Base-by-base conservation (phyloP, 805 yeast genomes). In the Hanseniaspora pseudoguilliermondii region DNA sequence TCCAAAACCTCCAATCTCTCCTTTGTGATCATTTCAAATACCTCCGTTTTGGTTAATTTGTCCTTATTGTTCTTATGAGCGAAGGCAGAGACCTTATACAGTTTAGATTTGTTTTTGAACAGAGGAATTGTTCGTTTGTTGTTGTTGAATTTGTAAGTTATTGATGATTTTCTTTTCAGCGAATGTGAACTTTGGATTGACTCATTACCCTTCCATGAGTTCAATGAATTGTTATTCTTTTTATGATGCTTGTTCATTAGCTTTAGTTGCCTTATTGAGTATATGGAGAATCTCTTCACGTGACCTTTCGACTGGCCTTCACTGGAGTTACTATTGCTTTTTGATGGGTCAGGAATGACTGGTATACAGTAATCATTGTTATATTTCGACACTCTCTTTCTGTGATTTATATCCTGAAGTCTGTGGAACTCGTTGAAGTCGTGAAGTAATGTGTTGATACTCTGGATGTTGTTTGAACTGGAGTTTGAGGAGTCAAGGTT, bases 391-490 rank as follows among this genome's bases (percentile, higher is more conserved):
- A 55, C 9, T 35, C 63, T 58, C 4, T 55, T 53, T 49, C 39
- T 51, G 41, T 59, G 57, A 53, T 60, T 60, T 16, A 46, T 56
- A 9, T 60, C 55, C 47, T 60, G 63, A 9, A 44, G 59, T 25
- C 50, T 44, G 20, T 58, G 59, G 21, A 60, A 60, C 39, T 57
- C 57, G 35, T 58, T 54, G 43, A 57, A 58, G 49, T 57, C 55
- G 5, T 50, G 47, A 11, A 47, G 39, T 57, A 49, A 58, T 7
- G 21, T 39, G 35, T 50, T 42, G 11, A 54, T 49, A 16, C 40
- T 46, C 2, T 44, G 16, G 4, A 15, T 46, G 39, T 20, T 46
- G 5, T 42, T 15, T 23, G 32, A 42, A 15, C n/a, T n/a, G 13
- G 15, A 16, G 23, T 44, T 35, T 8, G 23, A 13, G 21, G 47